Percentiles rank a stretch among this genome's conserved stretches.
These are phyloP conservation scores for Raddia distichophylla DNA, from an alignment of 176 grass and related monocot species.

Conservation along the genomic window DNA sequence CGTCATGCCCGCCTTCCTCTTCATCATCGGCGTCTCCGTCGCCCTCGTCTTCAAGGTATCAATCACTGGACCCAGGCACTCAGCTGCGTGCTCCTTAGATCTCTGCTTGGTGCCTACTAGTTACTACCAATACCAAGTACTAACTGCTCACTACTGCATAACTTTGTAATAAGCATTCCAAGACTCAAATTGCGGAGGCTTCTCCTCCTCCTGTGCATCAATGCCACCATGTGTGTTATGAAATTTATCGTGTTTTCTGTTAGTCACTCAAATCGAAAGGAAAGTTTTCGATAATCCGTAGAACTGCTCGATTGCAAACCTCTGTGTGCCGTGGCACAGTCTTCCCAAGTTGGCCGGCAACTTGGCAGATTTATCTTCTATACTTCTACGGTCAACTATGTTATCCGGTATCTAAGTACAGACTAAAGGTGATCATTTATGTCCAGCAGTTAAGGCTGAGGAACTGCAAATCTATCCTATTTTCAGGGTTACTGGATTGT, in stretches of 20 bases:
- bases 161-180: neutral
- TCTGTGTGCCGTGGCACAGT: neutral
- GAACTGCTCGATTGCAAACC: neutral
- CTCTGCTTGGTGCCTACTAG: neutral
- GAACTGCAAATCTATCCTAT: neutral
- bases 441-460: neutral
- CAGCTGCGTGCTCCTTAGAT: neutral
- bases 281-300: neutral
- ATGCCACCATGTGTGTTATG: neutral
- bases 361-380: neutral
- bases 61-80: neutral
- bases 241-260: neutral
- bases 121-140: too few species aligned
- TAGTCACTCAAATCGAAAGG: neutral
- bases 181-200: neutral
- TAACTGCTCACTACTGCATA: neutral
- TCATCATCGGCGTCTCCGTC: slow-evolving; percentile 80
- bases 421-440: neutral
- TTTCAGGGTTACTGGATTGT: neutral
- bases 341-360: neutral
- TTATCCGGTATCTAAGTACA: neutral
- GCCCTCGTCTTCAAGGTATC: slow-evolving; percentile 88
- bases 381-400: neutral
- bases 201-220: neutral
- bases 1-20: slow-evolving; percentile 94